Evolutionary conservation across 148 eudicot genomes (phyloP), one percentile per base, ranked within the genome.

Genomic region (Persicaria tinctoria): DNA sequence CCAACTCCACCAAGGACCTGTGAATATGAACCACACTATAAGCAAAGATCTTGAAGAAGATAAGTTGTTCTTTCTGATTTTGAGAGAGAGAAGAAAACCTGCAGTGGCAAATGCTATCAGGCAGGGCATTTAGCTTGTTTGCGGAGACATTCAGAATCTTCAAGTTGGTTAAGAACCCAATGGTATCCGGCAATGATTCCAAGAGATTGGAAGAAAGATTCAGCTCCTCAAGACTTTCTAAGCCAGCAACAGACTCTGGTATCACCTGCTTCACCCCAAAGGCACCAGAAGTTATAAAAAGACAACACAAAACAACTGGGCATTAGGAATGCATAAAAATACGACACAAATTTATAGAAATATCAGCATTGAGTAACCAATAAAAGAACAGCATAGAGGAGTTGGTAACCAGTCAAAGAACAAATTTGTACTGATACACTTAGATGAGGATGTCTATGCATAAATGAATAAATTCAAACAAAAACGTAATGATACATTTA

Each of bases 191-290:
- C 76, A 95, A 80, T n/a, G 87, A 86, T 71, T 86, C 91, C 72
- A 95, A 82, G 27, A 89, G 79, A 78, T 95, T 95, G 54, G 92
- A 85, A 50, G 96, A 84, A 69, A 95, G 81, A 79, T 90, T 80
- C 44, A 95, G 91, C 78, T 90, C 94, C 85, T 92, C 97, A 12
- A 95, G 94, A 78, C 79, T 87, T 83, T 84, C 87, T 50, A 95
- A 78, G 74, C 99, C 97, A 48, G 87, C 88, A 78, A 95, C 76
- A 27, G 97, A 89, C 83, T 95, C 99, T 66, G 99, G 99, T 81
- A 95, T 75, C 23, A 75, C 86, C 97, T 91, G 87, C 85, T 76
- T 72, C 51, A 45, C 75, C 77, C 49, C 41, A 23, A 75, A 66
- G 38, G 45, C 72, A 47, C n/a, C 46, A 23, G 9, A 75, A 82